These are phyloP conservation scores for Pyrrhoderma noxium DNA, from an alignment of 1,284 basidiomycete genomes.

Conservation along the genomic window DNA sequence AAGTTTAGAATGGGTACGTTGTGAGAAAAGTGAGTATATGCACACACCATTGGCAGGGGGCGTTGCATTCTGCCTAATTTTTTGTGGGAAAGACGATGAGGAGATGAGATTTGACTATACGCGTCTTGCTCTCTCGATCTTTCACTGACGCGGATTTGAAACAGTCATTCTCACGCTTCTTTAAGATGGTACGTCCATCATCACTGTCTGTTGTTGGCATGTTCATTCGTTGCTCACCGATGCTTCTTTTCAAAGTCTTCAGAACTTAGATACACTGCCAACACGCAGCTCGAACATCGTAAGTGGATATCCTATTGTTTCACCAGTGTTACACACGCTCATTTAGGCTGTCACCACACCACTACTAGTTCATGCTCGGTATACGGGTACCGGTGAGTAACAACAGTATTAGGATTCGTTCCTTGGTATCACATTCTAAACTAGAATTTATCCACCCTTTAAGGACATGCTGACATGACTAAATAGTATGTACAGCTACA, in stretches of 20 bases:
- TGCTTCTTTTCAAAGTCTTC: constrained; percentile 49
- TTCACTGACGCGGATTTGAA: constrained; percentile 12
- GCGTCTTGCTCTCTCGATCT: constrained; percentile 5
- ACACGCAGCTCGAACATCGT: constrained; percentile 91
- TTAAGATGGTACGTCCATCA: constrained; percentile 42
- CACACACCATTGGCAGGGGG: constrained; percentile 22
- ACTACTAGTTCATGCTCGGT: constrained; percentile 81
- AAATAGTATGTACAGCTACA: constrained; percentile 70
- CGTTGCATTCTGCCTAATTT: constrained; percentile 22
- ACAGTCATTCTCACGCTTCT: constrained; percentile 13
- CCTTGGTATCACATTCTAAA: constrained; percentile 11
- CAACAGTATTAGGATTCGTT: not conserved
- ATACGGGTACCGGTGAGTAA: constrained; percentile 84
- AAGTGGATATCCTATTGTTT: constrained; percentile 28
- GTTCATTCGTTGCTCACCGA: constrained; percentile 8
- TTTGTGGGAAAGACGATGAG: not conserved
- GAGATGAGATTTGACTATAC: constrained; percentile 6
- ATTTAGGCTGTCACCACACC: not conserved
- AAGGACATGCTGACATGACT: constrained; percentile 90
- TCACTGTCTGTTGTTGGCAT: constrained; percentile 1
- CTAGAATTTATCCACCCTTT: constrained; percentile 16
- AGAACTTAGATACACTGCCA: constrained; percentile 89
- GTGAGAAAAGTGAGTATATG: not conserved
- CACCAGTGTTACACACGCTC: constrained; percentile 7
- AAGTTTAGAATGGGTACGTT: not conserved